Percentiles rank a stretch among this genome's conserved stretches.
These are phyloP conservation scores for Taphrina deformans DNA, from an alignment of 1,139 yeast genomes.

Conservation along the genomic window DNA sequence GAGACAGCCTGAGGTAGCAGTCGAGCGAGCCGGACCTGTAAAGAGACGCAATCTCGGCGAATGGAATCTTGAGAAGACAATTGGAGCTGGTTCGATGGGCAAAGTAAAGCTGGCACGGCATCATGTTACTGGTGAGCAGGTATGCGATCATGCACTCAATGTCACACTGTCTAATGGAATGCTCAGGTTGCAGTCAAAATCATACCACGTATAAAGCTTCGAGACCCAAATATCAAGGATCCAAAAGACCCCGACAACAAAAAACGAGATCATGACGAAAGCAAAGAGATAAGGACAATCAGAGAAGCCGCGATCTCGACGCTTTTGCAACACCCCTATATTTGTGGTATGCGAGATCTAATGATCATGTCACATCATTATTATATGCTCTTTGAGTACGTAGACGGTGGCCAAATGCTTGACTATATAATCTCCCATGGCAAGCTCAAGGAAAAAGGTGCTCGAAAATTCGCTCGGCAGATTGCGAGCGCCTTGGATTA, in stretches of 20 bases:
- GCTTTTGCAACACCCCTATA: constrained; percentile 84
- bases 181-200: constrained; percentile 50
- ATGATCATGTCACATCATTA: constrained; percentile 96
- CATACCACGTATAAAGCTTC: constrained; percentile 43
- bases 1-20: background rate
- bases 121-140: constrained; percentile 73
- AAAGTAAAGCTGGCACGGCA: constrained; percentile 93
- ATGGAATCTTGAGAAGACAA: constrained; percentile 92
- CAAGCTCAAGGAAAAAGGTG: constrained; percentile 86
- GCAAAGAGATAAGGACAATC: constrained; percentile 86
- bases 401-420: constrained; percentile 95
- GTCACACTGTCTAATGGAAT: background rate
- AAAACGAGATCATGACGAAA: constrained; percentile 69
- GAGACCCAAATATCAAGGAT: constrained; percentile 7
- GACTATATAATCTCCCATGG: constrained; percentile 98
- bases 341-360: constrained; percentile 89
- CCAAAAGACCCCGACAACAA: constrained; percentile 57
- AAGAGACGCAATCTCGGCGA: constrained; percentile 61
- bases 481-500: constrained; percentile 92
- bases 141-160: background rate
- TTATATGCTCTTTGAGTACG: constrained; percentile 95
- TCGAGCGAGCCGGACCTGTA: constrained; percentile 21
- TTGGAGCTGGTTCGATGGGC: constrained; percentile 99
- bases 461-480: constrained; percentile 94
- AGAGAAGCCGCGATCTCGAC: constrained; percentile 95